phyloP scores from a whole-genome alignment of 106 monocot genomes.

The Apostasia shenzhenica region DNA sequence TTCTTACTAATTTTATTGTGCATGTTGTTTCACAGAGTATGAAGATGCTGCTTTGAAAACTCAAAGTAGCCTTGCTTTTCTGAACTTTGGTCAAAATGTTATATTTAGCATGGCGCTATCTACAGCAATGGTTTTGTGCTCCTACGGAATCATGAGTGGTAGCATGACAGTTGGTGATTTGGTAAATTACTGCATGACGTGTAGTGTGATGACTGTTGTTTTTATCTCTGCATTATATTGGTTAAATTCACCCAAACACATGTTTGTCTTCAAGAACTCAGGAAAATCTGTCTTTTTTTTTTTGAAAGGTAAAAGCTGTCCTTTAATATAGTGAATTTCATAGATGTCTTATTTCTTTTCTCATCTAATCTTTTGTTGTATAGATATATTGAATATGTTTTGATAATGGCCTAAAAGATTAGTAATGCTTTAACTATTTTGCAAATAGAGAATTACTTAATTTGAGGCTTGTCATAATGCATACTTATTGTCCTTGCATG shows the following conservation, averaged over 20 bases:
- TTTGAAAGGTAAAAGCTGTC: too few species aligned
- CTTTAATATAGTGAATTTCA: too few species aligned
- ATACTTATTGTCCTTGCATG: background rate
- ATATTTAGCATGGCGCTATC: slow-evolving; percentile 92
- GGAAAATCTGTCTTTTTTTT: too few species aligned
- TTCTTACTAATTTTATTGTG: background rate
- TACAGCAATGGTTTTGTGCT: slow-evolving; percentile 85
- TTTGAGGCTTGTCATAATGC: background rate
- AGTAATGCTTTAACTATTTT: background rate
- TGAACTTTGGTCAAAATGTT: slow-evolving; percentile 95
- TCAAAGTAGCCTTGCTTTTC: slow-evolving; percentile 85
- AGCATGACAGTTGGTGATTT: slow-evolving; percentile 94
- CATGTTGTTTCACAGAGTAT: slow-evolving; percentile 50
- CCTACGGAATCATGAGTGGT: slow-evolving; percentile 85
- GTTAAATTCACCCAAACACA: too few species aligned
- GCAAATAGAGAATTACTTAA: background rate
- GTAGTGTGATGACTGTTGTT: too few species aligned
- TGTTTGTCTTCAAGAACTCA: too few species aligned
- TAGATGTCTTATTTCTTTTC: too few species aligned
- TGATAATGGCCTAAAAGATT: background rate
- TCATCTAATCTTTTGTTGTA: too few species aligned
- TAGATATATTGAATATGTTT: too few species aligned
- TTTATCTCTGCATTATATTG: too few species aligned
- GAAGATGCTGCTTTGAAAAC: slow-evolving; percentile 97
- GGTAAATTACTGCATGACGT: slow-evolving; percentile 32